Base-by-base conservation (phyloP, 2,329 filamentous ascomycete species). In the Aspergillus quadricinctus region DNA sequence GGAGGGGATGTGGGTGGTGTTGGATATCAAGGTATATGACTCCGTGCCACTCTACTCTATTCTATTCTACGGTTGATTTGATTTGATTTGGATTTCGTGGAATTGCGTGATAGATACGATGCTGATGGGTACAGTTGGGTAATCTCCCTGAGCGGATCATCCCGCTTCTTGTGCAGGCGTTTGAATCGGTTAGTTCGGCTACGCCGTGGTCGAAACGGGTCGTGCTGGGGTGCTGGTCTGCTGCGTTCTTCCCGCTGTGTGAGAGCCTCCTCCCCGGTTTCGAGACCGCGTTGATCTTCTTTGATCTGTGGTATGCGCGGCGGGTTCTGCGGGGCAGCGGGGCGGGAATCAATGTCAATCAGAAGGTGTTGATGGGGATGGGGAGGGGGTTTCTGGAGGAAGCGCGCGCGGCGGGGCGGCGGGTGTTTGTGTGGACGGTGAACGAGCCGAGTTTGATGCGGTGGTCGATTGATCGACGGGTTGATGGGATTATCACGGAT, bases 401-500 rank as follows among this genome's bases (percentile, higher is more conserved):
- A 54, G 83, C 84, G 27, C 80, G 81, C 58, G 70, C 75, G 49
- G 76, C 78, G 1, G 75, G 79, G 17, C 81, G 88, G 23, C 81
- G 82, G 3, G 77, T 97, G 4, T 87, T 88, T 65, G 82, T 85
- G 0, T 97, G 93, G 93, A 97, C 92, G 0, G 89, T 96, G 51
- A 96, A 97, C 69, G 82, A 88, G 14, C 82, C 84, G 60, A 78
- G 80, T 50, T 83, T 85, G 74, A 97, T 97, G 92, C 82, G 85
- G 64, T 96, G 91, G 90, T 82, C 85, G 61, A 84, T 96, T 35
- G 73, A 79, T 28, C 75, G 82, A 45, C 70, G 73, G 3, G 76
- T 96, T 1, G 89, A 96, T 64, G 92, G 90, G 0, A 88, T 96
- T 4, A 86, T 96, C 53, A 96, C 92, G 0, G 92, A 97, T 68